These are phyloP conservation scores for Stygiomarasmius scandens DNA, from an alignment of 1,284 basidiomycete genomes.

Conservation along the genomic window DNA sequence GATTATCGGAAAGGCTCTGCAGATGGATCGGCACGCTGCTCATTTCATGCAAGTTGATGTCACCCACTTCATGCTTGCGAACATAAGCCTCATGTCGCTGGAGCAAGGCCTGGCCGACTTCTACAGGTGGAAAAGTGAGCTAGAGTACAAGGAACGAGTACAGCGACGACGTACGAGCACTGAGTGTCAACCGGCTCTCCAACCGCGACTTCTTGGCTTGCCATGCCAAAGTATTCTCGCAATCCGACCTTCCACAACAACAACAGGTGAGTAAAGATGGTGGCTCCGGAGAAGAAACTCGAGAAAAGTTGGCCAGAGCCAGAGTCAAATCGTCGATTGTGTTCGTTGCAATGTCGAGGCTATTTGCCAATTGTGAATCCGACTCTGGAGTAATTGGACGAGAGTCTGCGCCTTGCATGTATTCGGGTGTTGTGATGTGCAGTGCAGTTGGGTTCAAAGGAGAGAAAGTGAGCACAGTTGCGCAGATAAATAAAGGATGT, in stretches of 20 bases:
- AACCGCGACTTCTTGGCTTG: conserved; percentile 65
- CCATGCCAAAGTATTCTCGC: conserved; percentile 68
- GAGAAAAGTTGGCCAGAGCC: conserved; percentile 71
- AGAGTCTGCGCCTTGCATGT: conserved; percentile 18
- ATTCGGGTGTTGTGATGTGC: conserved; percentile 17
- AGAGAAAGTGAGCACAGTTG: conserved; percentile 15
- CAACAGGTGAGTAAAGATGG: conserved; percentile 57
- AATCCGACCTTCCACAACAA: conserved; percentile 69
- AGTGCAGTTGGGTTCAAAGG: conserved; percentile 15
- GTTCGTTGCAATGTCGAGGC: conserved; percentile 59
- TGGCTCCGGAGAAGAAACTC: conserved; percentile 68
- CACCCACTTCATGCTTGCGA: conserved; percentile 65
- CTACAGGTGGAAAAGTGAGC: conserved; percentile 39
- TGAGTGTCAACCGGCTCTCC: conserved; percentile 77
- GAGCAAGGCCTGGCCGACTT: conserved; percentile 90
- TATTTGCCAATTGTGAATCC: conserved; percentile 48
- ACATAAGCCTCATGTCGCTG: conserved; percentile 87
- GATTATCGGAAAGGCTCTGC: not conserved
- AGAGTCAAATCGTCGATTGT: conserved; percentile 79
- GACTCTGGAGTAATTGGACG: conserved; percentile 49
- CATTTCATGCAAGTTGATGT: conserved; percentile 2
- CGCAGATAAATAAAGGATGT: conserved; percentile 12
- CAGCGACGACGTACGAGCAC: conserved; percentile 66
- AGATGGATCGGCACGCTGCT: conserved; percentile 16
- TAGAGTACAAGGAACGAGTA: conserved; percentile 1